Percentiles rank a stretch among this genome's conserved stretches.
phyloP scores from a whole-genome alignment of 2,329 filamentous ascomycete genomes.

The Talaromyces sp. region DNA sequence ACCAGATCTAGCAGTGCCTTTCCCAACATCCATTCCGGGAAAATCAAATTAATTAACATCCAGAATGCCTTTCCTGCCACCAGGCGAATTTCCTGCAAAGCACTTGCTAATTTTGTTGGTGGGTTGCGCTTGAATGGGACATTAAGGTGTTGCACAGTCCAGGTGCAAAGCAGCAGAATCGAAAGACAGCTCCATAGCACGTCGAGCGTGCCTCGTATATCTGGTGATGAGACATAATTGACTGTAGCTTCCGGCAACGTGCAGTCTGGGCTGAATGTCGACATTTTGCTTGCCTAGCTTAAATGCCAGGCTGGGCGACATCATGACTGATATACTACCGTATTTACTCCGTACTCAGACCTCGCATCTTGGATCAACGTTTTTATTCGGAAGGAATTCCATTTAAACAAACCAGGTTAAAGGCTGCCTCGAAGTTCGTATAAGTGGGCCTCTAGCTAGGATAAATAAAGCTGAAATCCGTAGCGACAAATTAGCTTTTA shows the following conservation, averaged over 20 bases:
- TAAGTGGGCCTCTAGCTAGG: no score
- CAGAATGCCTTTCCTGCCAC: neutral
- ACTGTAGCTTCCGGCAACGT: neutral
- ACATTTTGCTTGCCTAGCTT: no score
- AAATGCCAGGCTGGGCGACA: no score
- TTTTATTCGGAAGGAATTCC: no score
- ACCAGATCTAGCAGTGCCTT: neutral
- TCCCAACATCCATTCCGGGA: neutral
- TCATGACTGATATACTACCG: no score
- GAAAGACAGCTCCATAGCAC: slow-evolving; percentile 18
- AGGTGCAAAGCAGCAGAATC: slow-evolving; percentile 17
- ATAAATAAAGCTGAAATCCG: no score
- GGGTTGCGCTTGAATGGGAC: slow-evolving; percentile 9
- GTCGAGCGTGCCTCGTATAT: slow-evolving; percentile 16
- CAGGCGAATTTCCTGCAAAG: neutral
- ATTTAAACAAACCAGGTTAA: no score
- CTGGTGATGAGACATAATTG: slow-evolving; percentile 13
- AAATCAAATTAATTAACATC: neutral
- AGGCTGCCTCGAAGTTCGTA: no score
- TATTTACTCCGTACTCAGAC: no score
- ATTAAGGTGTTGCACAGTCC: slow-evolving; percentile 18
- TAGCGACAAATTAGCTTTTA: no score
- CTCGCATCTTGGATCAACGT: no score
- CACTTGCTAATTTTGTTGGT: neutral
- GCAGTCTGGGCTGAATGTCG: neutral